These are phyloP conservation scores for Daldinia bambusicola DNA, from an alignment of 495 filamentous ascomycete genomes.

Conservation along the genomic window DNA sequence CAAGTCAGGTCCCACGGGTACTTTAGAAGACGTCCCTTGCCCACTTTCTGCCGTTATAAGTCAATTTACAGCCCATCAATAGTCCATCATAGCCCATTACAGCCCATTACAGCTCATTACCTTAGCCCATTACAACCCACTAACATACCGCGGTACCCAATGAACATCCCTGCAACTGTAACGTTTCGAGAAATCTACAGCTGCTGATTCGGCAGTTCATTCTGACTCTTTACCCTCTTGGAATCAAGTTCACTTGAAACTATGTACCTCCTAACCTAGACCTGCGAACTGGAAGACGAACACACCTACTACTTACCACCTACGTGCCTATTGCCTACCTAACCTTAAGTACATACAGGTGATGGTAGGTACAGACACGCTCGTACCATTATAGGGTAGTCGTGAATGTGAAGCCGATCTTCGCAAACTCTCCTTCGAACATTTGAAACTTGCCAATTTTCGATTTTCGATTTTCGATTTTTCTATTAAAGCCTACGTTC, in stretches of 20 bases:
- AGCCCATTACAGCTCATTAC: constrained; percentile 6
- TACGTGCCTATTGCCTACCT: no score
- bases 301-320: constrained; percentile 6
- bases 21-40: not conserved
- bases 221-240: constrained; percentile 32
- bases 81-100: no score
- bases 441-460: no score
- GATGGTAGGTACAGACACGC: not conserved
- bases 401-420: constrained; percentile 7
- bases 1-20: no score
- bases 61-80: no score
- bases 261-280: no score
- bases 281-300: not conserved
- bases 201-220: constrained; percentile 46
- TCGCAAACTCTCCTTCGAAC: not conserved
- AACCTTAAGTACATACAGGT: no score
- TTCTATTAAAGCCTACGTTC: not conserved
- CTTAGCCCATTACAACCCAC: constrained; percentile 17
- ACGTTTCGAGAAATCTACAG: constrained; percentile 47
- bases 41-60: not conserved
- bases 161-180: constrained; percentile 46
- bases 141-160: constrained; percentile 32
- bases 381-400: constrained; percentile 4
- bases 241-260: constrained; percentile 18
- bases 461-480: no score